Evolutionary conservation across 2,329 filamentous ascomycete genomes (phyloP).

Genomic region (Aureobasidium sp.): DNA sequence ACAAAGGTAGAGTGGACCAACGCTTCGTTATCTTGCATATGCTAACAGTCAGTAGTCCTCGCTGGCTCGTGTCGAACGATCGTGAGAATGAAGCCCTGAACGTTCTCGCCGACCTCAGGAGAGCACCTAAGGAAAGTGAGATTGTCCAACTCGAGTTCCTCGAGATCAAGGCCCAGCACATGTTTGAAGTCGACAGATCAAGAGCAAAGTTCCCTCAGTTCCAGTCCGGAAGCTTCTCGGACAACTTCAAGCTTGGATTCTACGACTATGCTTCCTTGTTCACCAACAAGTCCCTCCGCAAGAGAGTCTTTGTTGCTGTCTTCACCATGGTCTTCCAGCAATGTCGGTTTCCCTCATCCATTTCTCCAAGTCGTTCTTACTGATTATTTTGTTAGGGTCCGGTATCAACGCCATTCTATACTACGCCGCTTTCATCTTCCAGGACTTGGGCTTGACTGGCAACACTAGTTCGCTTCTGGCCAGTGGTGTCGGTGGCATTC

Average conservation of each 20-base stretch:
- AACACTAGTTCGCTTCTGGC: constrained; percentile 52
- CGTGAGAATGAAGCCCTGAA: constrained; percentile 24
- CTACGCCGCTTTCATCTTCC: constrained; percentile 45
- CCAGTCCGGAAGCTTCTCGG: constrained; percentile 23
- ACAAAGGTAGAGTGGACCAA: neutral
- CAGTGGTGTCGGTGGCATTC: constrained; percentile 61
- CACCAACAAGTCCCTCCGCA: constrained; percentile 15
- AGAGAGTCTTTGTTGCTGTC: constrained; percentile 14
- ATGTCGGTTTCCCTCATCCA: neutral
- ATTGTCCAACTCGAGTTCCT: constrained; percentile 25
- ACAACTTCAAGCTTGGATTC: constrained; percentile 15
- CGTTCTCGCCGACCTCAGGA: constrained; percentile 23
- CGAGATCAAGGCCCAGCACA: constrained; percentile 25
- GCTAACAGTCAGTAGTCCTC: constrained; percentile 18
- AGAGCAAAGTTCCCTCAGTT: constrained; percentile 31
- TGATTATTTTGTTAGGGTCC: neutral
- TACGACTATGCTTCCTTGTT: constrained; percentile 15
- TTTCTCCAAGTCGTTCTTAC: neutral
- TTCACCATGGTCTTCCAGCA: constrained; percentile 16
- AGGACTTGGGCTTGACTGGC: constrained; percentile 36
- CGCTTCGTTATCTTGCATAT: neutral
- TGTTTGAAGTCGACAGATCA: constrained; percentile 24
- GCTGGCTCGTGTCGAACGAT: constrained; percentile 25
- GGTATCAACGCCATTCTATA: constrained; percentile 41
- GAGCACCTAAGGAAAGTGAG: constrained; percentile 20